Conservation (phyloP, 1,284 basidiomycete genomes). For the Apiotrichum montevideense region DNA sequence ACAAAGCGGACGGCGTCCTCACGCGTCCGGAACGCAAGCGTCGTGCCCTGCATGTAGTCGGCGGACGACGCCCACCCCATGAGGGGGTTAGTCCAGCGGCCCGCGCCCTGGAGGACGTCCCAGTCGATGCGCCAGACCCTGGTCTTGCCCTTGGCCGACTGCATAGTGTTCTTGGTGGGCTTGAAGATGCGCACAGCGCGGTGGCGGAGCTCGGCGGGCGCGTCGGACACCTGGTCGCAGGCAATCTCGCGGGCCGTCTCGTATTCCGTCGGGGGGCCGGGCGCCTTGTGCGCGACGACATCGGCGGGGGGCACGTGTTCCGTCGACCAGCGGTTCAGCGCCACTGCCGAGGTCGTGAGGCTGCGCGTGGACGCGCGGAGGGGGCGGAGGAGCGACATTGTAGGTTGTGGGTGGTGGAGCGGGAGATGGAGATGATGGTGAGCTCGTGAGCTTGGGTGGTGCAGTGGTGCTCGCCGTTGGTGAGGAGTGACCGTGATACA, state of each 20-base stretch:
- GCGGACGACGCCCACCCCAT: constrained; percentile 96
- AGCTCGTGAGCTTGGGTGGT: neutral
- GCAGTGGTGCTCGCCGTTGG: neutral
- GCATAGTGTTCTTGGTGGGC: constrained; percentile 90
- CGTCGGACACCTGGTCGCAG: constrained; percentile 46
- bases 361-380: constrained; percentile 1
- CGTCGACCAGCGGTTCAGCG: constrained; percentile 4
- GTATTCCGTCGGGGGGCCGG: constrained; percentile 22
- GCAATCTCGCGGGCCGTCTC: constrained; percentile 25
- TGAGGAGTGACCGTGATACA: neutral
- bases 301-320: constrained; percentile 18
- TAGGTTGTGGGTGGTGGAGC: neutral
- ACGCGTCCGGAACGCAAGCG: constrained; percentile 77
- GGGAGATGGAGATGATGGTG: neutral
- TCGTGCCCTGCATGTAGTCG: constrained; percentile 94
- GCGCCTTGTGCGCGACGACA: constrained; percentile 19
- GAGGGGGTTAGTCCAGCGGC: constrained; percentile 96
- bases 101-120: constrained; percentile 79
- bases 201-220: constrained; percentile 35
- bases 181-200: constrained; percentile 77
- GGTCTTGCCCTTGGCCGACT: constrained; percentile 80
- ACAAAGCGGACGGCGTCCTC: constrained; percentile 87
- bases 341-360: constrained; percentile 1
- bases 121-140: constrained; percentile 92
- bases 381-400: constrained; percentile 17